Conservation (phyloP, 306 rosid species). For the Ochetophila trinervis region DNA sequence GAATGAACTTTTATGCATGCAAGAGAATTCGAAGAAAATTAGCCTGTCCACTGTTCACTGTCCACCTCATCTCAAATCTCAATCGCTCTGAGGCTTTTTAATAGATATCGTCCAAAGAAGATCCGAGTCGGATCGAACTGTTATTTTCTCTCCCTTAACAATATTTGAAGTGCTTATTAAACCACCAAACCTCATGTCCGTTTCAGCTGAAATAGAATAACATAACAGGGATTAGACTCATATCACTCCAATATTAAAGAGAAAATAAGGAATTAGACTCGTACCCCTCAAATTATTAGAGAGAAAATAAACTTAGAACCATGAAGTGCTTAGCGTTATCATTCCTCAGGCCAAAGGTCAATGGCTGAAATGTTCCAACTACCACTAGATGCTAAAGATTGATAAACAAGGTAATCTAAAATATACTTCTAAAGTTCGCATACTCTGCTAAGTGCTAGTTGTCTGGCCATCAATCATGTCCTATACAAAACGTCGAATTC, state of each 20-base stretch:
- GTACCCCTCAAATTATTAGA: too few species aligned
- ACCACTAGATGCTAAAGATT: too few species aligned
- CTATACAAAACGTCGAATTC: background rate
- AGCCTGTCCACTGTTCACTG: conserved; percentile 4
- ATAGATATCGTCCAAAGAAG: conserved; percentile 92
- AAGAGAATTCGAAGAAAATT: background rate
- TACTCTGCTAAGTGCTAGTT: too few species aligned
- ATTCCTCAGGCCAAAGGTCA: too few species aligned
- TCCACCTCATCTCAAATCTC: conserved; percentile 17
- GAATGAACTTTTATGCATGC: background rate
- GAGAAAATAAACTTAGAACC: too few species aligned
- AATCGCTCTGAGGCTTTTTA: conserved; percentile 34
- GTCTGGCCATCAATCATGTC: too few species aligned
- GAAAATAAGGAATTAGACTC: too few species aligned
- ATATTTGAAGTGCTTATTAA: conserved; percentile 81
- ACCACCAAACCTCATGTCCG: conserved; percentile 85
- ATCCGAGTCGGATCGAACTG: conserved; percentile 84
- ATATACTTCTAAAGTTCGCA: too few species aligned
- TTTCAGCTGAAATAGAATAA: conserved; percentile 51
- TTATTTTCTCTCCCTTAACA: conserved; percentile 58
- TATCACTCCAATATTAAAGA: too few species aligned
- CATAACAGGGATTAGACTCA: background rate
- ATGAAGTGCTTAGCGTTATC: too few species aligned
- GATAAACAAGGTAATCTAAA: too few species aligned
- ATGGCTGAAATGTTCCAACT: too few species aligned